These are phyloP conservation scores for Fusarium vanettenii DNA, from an alignment of 2,329 filamentous ascomycete genomes.

Conservation along the genomic window DNA sequence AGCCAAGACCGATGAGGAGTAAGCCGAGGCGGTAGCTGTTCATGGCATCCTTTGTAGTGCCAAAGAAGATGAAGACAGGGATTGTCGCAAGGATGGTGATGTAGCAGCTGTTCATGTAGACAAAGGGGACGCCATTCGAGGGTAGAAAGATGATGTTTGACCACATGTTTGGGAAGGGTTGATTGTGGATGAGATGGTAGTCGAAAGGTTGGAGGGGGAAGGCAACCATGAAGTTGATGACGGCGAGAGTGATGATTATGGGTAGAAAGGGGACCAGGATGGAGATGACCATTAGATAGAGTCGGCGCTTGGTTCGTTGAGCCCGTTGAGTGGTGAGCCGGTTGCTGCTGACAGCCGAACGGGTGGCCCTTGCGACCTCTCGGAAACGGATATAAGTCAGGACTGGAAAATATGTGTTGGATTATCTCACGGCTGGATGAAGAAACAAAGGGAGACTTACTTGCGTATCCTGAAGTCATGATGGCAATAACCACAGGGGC, in stretches of 20 bases:
- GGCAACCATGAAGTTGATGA: constrained; percentile 53
- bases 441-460: constrained; percentile 51
- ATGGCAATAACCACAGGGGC: constrained; percentile 58
- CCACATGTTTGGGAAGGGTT: constrained; percentile 55
- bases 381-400: constrained; percentile 62
- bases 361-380: constrained; percentile 56
- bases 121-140: constrained; percentile 53
- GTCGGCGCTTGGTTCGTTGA: constrained; percentile 61
- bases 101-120: constrained; percentile 60
- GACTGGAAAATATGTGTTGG: constrained; percentile 43
- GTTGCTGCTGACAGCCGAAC: constrained; percentile 54
- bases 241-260: constrained; percentile 55
- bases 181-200: constrained; percentile 56
- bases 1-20: constrained; percentile 56
- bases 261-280: constrained; percentile 65
- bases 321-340: constrained; percentile 55
- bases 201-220: constrained; percentile 50
- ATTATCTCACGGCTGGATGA: background rate
- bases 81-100: constrained; percentile 60
- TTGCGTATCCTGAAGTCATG: constrained; percentile 58
- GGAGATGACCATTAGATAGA: constrained; percentile 66
- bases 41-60: constrained; percentile 64
- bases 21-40: constrained; percentile 59
- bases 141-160: constrained; percentile 59
- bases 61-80: constrained; percentile 66